phyloP scores from a whole-genome alignment of 306 rosid species.

The Phaseolus lunatus region DNA sequence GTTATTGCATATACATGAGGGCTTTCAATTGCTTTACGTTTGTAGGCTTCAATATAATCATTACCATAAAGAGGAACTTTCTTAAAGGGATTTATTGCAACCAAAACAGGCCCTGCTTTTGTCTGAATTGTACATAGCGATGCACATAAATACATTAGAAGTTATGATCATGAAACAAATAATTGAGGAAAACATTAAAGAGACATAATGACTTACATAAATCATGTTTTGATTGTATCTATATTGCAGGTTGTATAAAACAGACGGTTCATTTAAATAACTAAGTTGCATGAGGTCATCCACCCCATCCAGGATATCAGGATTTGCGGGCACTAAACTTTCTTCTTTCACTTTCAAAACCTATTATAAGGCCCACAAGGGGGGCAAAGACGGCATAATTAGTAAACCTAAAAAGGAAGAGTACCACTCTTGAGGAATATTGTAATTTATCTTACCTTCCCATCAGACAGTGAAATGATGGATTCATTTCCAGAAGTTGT shows the following conservation, averaged over 20 bases:
- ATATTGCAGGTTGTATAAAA: constrained; percentile 82
- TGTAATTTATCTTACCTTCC: constrained; percentile 62
- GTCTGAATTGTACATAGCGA: constrained; percentile 62
- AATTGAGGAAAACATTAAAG: constrained; percentile 24
- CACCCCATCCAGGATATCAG: constrained; percentile 97
- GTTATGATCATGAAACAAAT: constrained; percentile 21
- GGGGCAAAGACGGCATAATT: background rate
- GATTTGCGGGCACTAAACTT: constrained; percentile 80
- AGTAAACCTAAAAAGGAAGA: constrained; percentile 31
- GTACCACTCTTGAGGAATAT: constrained; percentile 24
- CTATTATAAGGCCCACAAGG: constrained; percentile 48
- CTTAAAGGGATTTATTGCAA: constrained; percentile 91
- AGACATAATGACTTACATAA: constrained; percentile 64
- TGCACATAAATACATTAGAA: constrained; percentile 28
- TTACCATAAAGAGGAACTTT: constrained; percentile 85
- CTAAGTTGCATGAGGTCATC: constrained; percentile 99
- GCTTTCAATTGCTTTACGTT: constrained; percentile 71
- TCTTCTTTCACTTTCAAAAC: constrained; percentile 78
- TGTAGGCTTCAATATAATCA: constrained; percentile 85
- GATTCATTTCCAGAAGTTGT: constrained; percentile 67
- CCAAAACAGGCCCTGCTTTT: constrained; percentile 97
- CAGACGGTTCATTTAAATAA: constrained; percentile 93
- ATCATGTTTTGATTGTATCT: constrained; percentile 90
- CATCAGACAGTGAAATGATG: constrained; percentile 72
- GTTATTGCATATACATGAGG: constrained; percentile 97